A percentile compares a stretch with the other conserved stretches of the same genome.
Conservation (phyloP, 2,329 filamentous ascomycete species). For the Colletotrichum coccodes region DNA sequence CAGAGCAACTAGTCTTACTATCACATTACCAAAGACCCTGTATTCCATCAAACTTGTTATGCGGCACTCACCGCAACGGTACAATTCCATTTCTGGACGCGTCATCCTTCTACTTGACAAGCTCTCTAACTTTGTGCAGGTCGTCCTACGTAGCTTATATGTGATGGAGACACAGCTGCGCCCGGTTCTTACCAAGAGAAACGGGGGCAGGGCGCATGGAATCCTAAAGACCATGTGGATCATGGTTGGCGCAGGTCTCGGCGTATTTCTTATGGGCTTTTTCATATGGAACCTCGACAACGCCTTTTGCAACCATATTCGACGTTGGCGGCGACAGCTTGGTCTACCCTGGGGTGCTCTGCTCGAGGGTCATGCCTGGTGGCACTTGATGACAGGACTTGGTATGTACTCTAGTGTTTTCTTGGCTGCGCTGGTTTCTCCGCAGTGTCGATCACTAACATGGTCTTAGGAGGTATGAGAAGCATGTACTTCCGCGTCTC, state of each 20-base stretch:
- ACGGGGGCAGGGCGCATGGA: slow-evolving; percentile 58
- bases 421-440: not conserved
- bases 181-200: slow-evolving; percentile 56
- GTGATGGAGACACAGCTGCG: slow-evolving; percentile 70
- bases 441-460: slow-evolving; percentile 37
- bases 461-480: slow-evolving; percentile 38
- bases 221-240: slow-evolving; percentile 76
- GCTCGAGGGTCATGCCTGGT: slow-evolving; percentile 67
- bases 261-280: slow-evolving; percentile 80
- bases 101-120: not conserved
- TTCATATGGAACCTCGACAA: slow-evolving; percentile 84
- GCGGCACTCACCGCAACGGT: slow-evolving; percentile 73
- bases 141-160: slow-evolving; percentile 79
- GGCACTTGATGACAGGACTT: slow-evolving; percentile 84
- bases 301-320: slow-evolving; percentile 74
- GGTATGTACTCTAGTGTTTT: slow-evolving; percentile 51
- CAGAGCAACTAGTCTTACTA: slow-evolving; percentile 59
- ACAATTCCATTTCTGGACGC: not conserved
- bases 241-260: slow-evolving; percentile 69
- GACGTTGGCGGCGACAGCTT: slow-evolving; percentile 72
- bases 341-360: slow-evolving; percentile 84
- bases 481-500: not conserved
- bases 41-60: slow-evolving; percentile 86
- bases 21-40: slow-evolving; percentile 82
- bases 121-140: slow-evolving; percentile 38